Percentiles rank a stretch among this genome's conserved stretches.
Evolutionary conservation across 306 rosid genomes (phyloP).

Genomic region (Aeschynomene evenia): DNA sequence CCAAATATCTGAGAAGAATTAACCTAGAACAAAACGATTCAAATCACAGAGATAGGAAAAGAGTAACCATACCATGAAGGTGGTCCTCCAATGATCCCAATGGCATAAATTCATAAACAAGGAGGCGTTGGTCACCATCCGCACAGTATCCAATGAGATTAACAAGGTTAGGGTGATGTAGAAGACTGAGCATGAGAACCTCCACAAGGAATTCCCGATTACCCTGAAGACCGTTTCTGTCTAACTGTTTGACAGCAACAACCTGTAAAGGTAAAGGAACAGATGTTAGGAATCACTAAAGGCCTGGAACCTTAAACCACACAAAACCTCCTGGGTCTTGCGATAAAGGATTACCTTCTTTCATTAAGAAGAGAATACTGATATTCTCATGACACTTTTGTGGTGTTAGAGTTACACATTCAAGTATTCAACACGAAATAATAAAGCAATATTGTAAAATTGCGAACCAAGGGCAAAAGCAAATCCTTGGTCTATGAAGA

Average conservation of each 20-base stretch:
- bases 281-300: conserved; percentile 2
- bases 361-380: conserved; percentile 2
- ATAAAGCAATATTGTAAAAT: no score
- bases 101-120: conserved; percentile 86
- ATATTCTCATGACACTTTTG: neutral
- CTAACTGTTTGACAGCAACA: conserved; percentile 89
- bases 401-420: neutral
- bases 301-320: conserved; percentile 13
- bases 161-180: conserved; percentile 81
- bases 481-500: no score
- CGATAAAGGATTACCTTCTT: neutral
- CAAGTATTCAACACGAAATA: neutral
- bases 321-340: neutral
- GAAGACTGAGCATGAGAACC: conserved; percentile 94
- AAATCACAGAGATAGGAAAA: conserved; percentile 5
- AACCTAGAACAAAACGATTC: neutral
- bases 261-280: conserved; percentile 40
- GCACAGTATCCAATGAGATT: conserved; percentile 91
- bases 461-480: no score
- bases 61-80: conserved; percentile 64
- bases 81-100: conserved; percentile 67
- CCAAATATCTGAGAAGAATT: conserved; percentile 2
- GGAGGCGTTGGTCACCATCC: conserved; percentile 94
- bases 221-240: conserved; percentile 91
- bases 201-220: conserved; percentile 88